phyloP scores from a whole-genome alignment of 441 rosid genomes.

The Manihot esculenta region DNA sequence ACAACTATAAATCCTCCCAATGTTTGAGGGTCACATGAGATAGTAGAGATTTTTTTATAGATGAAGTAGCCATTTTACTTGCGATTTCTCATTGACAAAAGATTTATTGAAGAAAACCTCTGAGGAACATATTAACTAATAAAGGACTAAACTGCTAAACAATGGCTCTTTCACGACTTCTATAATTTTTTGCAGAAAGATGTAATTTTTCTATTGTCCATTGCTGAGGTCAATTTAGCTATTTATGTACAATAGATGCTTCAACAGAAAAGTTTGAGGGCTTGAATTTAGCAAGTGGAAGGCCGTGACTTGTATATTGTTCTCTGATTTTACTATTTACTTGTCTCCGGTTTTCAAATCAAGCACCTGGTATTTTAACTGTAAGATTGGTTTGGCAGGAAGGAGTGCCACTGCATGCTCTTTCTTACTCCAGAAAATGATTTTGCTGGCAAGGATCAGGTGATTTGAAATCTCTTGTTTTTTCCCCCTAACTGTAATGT shows the following conservation, averaged over 20 bases:
- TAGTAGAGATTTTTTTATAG: neutral
- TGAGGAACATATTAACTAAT: neutral
- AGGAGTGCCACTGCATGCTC: slow-evolving; percentile 98
- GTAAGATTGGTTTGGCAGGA: slow-evolving; percentile 52
- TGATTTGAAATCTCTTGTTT: slow-evolving; percentile 19
- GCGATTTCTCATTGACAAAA: neutral
- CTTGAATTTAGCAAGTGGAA: neutral
- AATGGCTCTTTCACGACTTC: neutral
- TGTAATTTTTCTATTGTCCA: neutral
- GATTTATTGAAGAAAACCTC: neutral
- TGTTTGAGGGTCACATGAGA: neutral
- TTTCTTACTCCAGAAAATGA: slow-evolving; percentile 94
- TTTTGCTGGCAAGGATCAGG: slow-evolving; percentile 91
- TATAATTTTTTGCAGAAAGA: neutral
- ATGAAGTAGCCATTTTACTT: neutral
- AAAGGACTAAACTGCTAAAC: neutral
- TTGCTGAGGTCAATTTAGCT: neutral
- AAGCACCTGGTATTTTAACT: neutral
- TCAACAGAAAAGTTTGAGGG: neutral
- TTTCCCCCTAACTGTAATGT: neutral
- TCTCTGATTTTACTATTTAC: too few relatives aligned
- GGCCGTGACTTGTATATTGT: neutral
- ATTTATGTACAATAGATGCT: neutral
- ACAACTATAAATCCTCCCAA: neutral
- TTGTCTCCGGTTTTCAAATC: neutral